Conservation (phyloP, 768 basidiomycete genomes). For the Neoboletus brunneissimus region DNA sequence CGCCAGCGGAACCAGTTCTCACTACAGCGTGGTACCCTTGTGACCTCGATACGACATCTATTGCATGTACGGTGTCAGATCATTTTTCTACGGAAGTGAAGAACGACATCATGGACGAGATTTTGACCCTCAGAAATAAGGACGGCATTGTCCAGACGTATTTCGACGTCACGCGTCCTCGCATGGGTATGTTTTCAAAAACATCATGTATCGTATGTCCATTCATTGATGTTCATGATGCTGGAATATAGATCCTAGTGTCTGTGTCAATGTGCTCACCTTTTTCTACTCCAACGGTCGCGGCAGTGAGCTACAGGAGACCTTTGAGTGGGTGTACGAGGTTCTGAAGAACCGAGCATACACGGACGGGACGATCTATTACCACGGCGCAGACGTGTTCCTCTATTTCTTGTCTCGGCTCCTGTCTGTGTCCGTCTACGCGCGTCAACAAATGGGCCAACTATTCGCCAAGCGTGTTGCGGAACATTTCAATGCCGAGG, state of each 20-base stretch:
- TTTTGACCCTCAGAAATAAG: conserved; percentile 4
- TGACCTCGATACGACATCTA: conserved; percentile 21
- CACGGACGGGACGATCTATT: conserved; percentile 18
- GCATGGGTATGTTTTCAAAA: conserved; percentile 14
- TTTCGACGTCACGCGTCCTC: conserved; percentile 20
- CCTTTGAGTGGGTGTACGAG: conserved; percentile 20
- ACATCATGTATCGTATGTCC: neutral
- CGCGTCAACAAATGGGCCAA: conserved; percentile 9
- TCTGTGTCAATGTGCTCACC: conserved; percentile 19
- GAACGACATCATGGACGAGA: conserved; percentile 23
- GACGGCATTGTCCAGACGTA: conserved; percentile 23
- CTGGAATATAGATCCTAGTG: conserved; percentile 12
- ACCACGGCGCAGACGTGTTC: conserved; percentile 16
- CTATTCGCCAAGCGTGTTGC: conserved; percentile 18
- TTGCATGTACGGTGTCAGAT: conserved; percentile 19
- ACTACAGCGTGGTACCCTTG: conserved; percentile 16
- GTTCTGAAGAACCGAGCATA: conserved; percentile 25
- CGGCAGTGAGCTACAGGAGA: conserved; percentile 16
- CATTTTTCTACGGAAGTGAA: conserved; percentile 13
- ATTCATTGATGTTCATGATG: neutral
- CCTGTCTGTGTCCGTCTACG: conserved; percentile 17
- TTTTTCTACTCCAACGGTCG: conserved; percentile 24
- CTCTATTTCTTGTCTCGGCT: conserved; percentile 23
- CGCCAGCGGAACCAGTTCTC: conserved; percentile 6
- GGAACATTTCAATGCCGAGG: conserved; percentile 15